Percentiles rank a stretch among this genome's conserved stretches.
These are phyloP conservation scores for Mycena rebaudengoi DNA, from an alignment of 768 basidiomycete genomes.

Conservation along the genomic window DNA sequence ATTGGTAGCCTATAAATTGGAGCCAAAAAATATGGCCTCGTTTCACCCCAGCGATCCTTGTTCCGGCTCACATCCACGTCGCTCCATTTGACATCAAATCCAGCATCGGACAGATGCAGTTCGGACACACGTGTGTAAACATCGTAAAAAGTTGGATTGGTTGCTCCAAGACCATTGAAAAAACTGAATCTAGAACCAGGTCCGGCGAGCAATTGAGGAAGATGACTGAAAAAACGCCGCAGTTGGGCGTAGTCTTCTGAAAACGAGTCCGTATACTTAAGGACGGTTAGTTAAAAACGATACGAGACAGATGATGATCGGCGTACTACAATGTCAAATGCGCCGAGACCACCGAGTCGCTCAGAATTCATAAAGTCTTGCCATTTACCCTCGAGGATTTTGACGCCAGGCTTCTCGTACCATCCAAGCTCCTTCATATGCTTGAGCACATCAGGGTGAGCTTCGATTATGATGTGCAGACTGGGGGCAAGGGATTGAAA, in stretches of 20 bases:
- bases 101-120: constrained; percentile 84
- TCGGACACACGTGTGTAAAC: constrained; percentile 89
- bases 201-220: constrained; percentile 84
- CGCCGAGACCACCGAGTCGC: constrained; percentile 67
- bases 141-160: constrained; percentile 89
- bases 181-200: constrained; percentile 88
- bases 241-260: constrained; percentile 88
- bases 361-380: constrained; percentile 80
- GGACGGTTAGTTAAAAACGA: no score
- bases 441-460: constrained; percentile 90
- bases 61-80: constrained; percentile 75
- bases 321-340: constrained; percentile 87
- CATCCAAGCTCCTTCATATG: constrained; percentile 83
- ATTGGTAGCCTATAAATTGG: constrained; percentile 79
- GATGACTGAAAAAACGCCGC: constrained; percentile 78
- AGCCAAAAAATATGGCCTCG: constrained; percentile 78
- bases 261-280: constrained; percentile 97
- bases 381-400: constrained; percentile 91
- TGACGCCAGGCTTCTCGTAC: constrained; percentile 79
- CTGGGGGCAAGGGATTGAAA: constrained; percentile 78
- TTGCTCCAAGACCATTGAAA: constrained; percentile 97
- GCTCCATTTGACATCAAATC: constrained; percentile 81
- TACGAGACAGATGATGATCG: no score
- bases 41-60: constrained; percentile 77
- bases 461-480: constrained; percentile 91